phyloP scores from a whole-genome alignment of 2,329 filamentous ascomycete species.

The Ceratocystis colombiana region DNA sequence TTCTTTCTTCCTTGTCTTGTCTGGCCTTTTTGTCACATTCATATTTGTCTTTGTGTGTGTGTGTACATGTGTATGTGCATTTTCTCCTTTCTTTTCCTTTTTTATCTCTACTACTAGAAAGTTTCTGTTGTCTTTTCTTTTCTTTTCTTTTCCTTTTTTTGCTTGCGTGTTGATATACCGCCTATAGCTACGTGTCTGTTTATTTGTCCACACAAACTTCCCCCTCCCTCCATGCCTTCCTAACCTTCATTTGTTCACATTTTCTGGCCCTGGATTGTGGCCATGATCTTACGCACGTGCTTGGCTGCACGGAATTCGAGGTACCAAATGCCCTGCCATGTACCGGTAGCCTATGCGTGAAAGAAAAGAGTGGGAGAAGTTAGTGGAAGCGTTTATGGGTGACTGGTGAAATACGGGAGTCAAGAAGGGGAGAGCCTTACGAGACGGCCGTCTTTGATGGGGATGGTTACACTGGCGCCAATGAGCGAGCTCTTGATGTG shows the following conservation, averaged over 20 bases:
- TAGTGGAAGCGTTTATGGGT: not conserved
- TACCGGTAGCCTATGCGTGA: conserved; percentile 45
- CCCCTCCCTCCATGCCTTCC: conserved; percentile 52
- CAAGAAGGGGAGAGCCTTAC: conserved; percentile 35
- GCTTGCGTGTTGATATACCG: not conserved
- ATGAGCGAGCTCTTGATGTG: conserved; percentile 89
- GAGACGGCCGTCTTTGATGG: conserved; percentile 76
- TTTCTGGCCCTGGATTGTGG: conserved; percentile 87
- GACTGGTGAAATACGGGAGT: not conserved
- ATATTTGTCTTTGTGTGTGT: not conserved
- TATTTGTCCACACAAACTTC: too few species aligned
- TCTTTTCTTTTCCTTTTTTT: not conserved
- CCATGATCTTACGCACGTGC: conserved; percentile 73
- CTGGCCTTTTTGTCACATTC: not conserved
- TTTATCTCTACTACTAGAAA: not conserved
- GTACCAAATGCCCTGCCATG: conserved; percentile 89
- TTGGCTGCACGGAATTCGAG: conserved; percentile 72
- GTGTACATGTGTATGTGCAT: not conserved
- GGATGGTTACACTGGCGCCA: conserved; percentile 80
- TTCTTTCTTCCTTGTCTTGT: not conserved
- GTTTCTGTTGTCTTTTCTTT: conserved; percentile 16
- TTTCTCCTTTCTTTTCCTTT: not conserved
- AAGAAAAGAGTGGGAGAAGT: conserved; percentile 2
- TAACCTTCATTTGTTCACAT: conserved; percentile 30
- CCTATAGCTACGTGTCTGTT: not conserved